Base-by-base conservation (phyloP, 495 filamentous ascomycete genomes). In the Pseudoneurospora amorphoporcata region DNA sequence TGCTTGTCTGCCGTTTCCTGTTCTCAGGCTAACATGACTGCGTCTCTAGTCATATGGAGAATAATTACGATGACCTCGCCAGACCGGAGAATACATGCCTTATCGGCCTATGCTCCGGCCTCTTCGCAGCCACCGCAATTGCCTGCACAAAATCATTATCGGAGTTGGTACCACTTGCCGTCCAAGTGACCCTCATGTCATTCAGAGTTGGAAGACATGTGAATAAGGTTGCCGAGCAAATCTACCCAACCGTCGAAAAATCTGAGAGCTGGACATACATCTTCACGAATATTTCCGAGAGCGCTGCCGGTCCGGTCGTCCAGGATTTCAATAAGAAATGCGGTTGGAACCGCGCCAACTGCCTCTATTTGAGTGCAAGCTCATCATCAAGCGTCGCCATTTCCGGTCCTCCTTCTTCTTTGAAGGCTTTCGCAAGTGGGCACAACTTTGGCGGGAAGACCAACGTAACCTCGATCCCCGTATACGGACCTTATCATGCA, bases 401-500 rank as follows among this genome's bases (percentile, higher is more conserved):
- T 69, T 94, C 92, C 75, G 93, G 90, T n/a, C 91, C 93, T 3
- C 93, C 93, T 3, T 79, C 81, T 4, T 88, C 88, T 0, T 83
- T 93, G 16, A 82, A 86, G 53, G 76, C 84, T 1, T 84, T 95
- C 35, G 86, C 90, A 74, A 81, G 86, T 39, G 82, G 81, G n/a
- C 80, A 83, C 19, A 74, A 85, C 10, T 81, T 91, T 38, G 84
- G 85, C 69, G 79, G 85, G 69, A 89, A 89, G 75, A 86, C 86
- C 2, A 65, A 65, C 14, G 14, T 65, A 65, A 84, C 87, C 6
- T 85, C 85, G n/a, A 88, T 92, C 58, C 89, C 92, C 0, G 88
- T 96, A 29, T 89, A 91, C 74, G 93, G 90, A 1, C 92, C 93
- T 2, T 96, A 93, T 76, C 94, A 97, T 81, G 92, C 93, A 14